These are phyloP conservation scores for Tylopilus sp. DNA, from an alignment of 768 basidiomycete genomes.

Conservation along the genomic window DNA sequence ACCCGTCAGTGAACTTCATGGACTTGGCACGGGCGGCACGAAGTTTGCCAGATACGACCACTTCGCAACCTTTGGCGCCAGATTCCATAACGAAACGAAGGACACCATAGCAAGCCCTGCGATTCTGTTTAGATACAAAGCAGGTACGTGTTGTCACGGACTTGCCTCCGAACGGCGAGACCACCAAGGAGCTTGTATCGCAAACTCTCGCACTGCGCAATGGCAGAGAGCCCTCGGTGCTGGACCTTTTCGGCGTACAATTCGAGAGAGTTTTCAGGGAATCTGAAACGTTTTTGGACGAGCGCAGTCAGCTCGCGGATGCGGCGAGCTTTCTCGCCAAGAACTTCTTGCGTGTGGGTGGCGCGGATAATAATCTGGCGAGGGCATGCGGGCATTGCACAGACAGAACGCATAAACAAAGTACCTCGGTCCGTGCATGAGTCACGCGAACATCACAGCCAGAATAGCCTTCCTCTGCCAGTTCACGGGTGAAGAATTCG, in stretches of 20 bases:
- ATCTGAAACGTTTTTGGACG: slow-evolving; percentile 99
- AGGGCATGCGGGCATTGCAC: neutral
- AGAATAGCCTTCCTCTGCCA: slow-evolving; percentile 99
- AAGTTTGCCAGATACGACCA: slow-evolving; percentile 99
- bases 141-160: neutral
- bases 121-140: neutral
- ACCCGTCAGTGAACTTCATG: slow-evolving; percentile 99
- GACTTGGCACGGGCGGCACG: slow-evolving; percentile 99
- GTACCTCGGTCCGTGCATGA: slow-evolving; percentile 95
- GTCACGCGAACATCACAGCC: slow-evolving; percentile 99
- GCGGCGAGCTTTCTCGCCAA: slow-evolving; percentile 98
- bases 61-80: slow-evolving; percentile 98
- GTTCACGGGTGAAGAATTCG: slow-evolving; percentile 98
- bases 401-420: neutral
- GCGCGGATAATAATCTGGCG: slow-evolving; percentile 96
- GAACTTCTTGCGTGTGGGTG: slow-evolving; percentile 98
- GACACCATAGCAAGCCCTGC: slow-evolving; percentile 97
- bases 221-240: slow-evolving; percentile 95
- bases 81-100: slow-evolving; percentile 99
- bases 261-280: slow-evolving; percentile 98
- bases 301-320: slow-evolving; percentile 98
- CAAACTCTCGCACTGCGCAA: slow-evolving; percentile 97
- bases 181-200: slow-evolving; percentile 99
- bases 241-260: slow-evolving; percentile 99
- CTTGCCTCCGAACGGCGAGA: slow-evolving; percentile 95